Evolutionary conservation across 208 protist genomes (phyloP), one percentile per base, ranked within the genome.

Genomic region (Trypanosoma lewisi): DNA sequence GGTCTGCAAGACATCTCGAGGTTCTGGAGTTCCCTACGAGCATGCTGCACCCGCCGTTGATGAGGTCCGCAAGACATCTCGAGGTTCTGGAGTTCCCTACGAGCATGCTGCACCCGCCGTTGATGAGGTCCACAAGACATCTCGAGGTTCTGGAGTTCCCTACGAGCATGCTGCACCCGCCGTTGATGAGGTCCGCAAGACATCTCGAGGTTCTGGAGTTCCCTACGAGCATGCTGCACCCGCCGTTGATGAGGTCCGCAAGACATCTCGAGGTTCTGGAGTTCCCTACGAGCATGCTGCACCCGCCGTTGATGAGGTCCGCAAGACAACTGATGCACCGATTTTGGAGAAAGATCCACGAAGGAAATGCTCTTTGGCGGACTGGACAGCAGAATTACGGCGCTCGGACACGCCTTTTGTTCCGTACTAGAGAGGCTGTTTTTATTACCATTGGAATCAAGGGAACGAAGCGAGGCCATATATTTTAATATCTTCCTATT

Each of bases 351-450:
- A 41, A n/a, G 16, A 12, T 21, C 21, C 27, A 27, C 8, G 28
- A 27, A 4, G 30, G 7, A 4, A 44, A 2, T 17, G 5, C 2
- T 17, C 28, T 27, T 51, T 53, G n/a, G 31, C 14, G 19, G 57
- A 53, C 39, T 63, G 44, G 57, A 41, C 44, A 2, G 23, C 48
- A 25, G 27, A 51, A 31, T 42, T 63, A 17, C 41, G 57, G 16
- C 41, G n/a, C 28, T 53, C 57, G 1, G 53, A 2, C 4, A 31
- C 3, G 16, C 57, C 57, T 14, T 63, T 53, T 53, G 44, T 19
- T 7, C 44, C 57, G 2, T 63, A 44, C 57, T 63, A 63, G 31
- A 39, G 27, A 36, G 49, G 8, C n/a, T n/a, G n/a, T 39, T 14
- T 39, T 39, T 39, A 39, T 39, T 39, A 39, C 11, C 11, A 39